A percentile compares a stretch with the other conserved stretches of the same genome.
Evolutionary conservation across 140 eudicot genomes (phyloP).

Genomic region (Cichorium intybus): DNA sequence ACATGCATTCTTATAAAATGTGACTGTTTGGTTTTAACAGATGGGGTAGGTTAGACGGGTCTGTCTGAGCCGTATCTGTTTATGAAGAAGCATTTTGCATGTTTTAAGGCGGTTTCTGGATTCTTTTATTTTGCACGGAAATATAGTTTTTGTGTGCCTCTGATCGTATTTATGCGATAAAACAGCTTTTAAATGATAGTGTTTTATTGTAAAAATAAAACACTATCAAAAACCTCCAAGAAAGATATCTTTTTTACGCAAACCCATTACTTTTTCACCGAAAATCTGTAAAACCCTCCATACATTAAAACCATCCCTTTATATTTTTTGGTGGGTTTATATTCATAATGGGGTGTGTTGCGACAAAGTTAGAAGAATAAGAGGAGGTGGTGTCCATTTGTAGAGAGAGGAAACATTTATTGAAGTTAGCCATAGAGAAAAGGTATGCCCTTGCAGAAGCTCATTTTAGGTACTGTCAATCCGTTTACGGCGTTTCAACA

Average conservation of each 20-base stretch:
- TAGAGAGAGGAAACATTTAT: slow-evolving; percentile 75
- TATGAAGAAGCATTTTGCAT: no score
- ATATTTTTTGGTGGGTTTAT: slow-evolving; percentile 4
- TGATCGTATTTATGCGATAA: no score
- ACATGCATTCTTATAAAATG: no score
- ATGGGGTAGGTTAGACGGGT: no score
- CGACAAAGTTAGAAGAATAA: slow-evolving; percentile 83
- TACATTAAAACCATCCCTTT: slow-evolving; percentile 25
- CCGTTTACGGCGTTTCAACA: slow-evolving; percentile 80
- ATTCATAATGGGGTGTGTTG: slow-evolving; percentile 83
- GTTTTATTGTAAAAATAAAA: no score
- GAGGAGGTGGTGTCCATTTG: slow-evolving; percentile 87
- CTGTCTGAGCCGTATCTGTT: no score
- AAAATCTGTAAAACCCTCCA: slow-evolving; percentile 18
- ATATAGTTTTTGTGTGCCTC: no score
- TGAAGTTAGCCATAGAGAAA: slow-evolving; percentile 77
- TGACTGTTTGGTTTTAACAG: no score
- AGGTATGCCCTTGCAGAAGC: slow-evolving; percentile 88
- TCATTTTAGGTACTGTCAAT: slow-evolving; percentile 70
- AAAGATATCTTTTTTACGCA: slow-evolving; percentile 33
- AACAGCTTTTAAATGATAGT: no score
- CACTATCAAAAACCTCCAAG: slow-evolving; percentile 11
- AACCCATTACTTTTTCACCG: slow-evolving; percentile 30
- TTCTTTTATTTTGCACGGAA: no score
- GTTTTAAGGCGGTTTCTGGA: no score